Evolutionary conservation across 1,139 yeast genomes (phyloP).

Genomic region (Pichia sorboxylosa): DNA sequence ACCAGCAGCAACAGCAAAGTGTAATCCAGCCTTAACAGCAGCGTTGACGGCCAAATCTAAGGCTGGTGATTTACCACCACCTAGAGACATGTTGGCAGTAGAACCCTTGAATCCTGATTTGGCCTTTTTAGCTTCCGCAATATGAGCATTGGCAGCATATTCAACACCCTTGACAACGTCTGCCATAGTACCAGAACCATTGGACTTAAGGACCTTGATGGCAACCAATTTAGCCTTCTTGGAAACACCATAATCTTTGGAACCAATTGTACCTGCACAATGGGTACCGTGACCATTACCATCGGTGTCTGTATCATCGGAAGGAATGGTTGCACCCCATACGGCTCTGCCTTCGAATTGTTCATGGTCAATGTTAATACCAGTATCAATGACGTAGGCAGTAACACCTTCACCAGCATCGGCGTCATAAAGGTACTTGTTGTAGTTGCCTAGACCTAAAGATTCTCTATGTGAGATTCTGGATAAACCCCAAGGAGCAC

Average conservation of each 20-base stretch:
- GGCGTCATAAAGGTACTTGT: slow-evolving; percentile 73
- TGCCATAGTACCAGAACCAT: slow-evolving; percentile 72
- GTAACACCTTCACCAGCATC: slow-evolving; percentile 91
- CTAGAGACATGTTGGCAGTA: slow-evolving; percentile 82
- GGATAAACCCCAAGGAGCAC: slow-evolving; percentile 95
- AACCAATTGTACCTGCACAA: slow-evolving; percentile 79
- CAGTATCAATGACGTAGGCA: slow-evolving; percentile 87
- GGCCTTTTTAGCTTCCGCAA: slow-evolving; percentile 41
- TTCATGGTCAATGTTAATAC: slow-evolving; percentile 67
- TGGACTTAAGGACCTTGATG: slow-evolving; percentile 63
- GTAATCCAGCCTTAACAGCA: slow-evolving; percentile 69
- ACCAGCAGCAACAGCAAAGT: slow-evolving; percentile 85
- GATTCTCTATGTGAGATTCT: slow-evolving; percentile 84
- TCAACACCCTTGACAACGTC: slow-evolving; percentile 78
- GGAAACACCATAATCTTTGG: slow-evolving; percentile 67
- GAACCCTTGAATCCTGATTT: slow-evolving; percentile 71
- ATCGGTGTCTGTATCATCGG: slow-evolving; percentile 71
- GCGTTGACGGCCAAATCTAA: slow-evolving; percentile 77
- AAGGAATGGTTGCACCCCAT: slow-evolving; percentile 90
- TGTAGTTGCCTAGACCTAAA: slow-evolving; percentile 65
- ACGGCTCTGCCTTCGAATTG: slow-evolving; percentile 86
- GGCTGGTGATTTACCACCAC: slow-evolving; percentile 78
- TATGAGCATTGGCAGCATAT: slow-evolving; percentile 58
- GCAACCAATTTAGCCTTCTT: slow-evolving; percentile 67
- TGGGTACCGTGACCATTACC: slow-evolving; percentile 95